phyloP scores from a whole-genome alignment of 495 filamentous ascomycete genomes.

The Aspergillus funiculosus region DNA sequence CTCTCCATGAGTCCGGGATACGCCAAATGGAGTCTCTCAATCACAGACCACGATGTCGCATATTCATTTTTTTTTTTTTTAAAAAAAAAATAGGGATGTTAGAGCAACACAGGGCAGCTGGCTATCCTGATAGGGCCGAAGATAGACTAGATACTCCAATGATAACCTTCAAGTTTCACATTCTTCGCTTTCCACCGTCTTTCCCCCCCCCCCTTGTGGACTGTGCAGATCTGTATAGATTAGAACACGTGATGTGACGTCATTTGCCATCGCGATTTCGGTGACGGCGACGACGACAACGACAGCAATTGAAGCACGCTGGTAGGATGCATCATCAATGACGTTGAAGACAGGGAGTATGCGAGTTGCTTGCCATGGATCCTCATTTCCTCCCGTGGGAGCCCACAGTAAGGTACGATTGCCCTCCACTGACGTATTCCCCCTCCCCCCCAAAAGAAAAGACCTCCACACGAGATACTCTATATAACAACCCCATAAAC shows the following conservation, averaged over 20 bases:
- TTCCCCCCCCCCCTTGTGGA: too few species aligned
- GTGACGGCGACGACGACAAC: background rate
- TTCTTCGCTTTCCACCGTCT: background rate
- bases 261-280: background rate
- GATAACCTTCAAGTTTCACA: conserved; percentile 1
- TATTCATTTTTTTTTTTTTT: too few species aligned
- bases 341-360: conserved; percentile 11
- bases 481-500: conserved; percentile 5
- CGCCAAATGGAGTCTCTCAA: too few species aligned
- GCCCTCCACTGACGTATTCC: conserved; percentile 9
- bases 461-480: too few species aligned
- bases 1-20: background rate
- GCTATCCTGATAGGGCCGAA: conserved; percentile 15
- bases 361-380: too few species aligned
- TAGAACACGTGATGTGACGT: conserved; percentile 10
- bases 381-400: too few species aligned
- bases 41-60: too few species aligned
- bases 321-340: too few species aligned
- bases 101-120: conserved; percentile 14
- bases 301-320: too few species aligned
- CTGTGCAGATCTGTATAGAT: too few species aligned
- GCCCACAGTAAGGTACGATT: background rate
- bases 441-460: background rate
- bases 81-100: background rate
- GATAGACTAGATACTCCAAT: conserved; percentile 14